Evolutionary conservation across 192 early-diverging fungal species (phyloP), one percentile per base, ranked within the genome.

Genomic region (Funneliformis geosporum): DNA sequence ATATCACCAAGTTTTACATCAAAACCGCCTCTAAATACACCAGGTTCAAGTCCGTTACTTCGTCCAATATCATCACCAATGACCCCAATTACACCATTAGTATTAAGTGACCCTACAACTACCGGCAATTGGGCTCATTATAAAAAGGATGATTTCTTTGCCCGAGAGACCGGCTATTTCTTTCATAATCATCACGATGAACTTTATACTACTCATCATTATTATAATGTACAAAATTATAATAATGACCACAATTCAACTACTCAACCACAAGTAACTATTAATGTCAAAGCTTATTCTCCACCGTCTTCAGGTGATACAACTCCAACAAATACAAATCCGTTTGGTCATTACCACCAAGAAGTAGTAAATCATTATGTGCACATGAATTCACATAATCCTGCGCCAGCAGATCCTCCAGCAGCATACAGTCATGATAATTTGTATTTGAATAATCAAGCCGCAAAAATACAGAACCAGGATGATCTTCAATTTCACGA

Each of bases 11-110:
- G 25, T 66, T 38, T 3, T 2, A 2, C 64, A 33, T 66, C 64
- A 11, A 25, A 25, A 66, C 27, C 64, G 7, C n/a, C 43, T 11
- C 14, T 46, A 18, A 40, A 73, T 73, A 73, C 70, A 5, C 73
- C 73, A 60, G 42, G 69, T 40, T 39, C 69, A 46, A 71, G 69
- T 42, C 69, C 69, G 23, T 39, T 28, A 33, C 73, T 74, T 12
- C 47, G 73, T 14, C 73, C 73, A 47, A 74, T 44, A 18, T 47
- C 73, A 11, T 59, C 43, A 50, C 47, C 73, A 18, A 59, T 74
- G 55, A 74, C 73, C 25, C 73, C 73, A 74, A 74, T 74, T 60
- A 74, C 73, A 59, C 73, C 73, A 11, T 21, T 74, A 18, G 73
- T 23, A 23, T 21, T 74, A 27, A 28, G 25, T n/a, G 47, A 60